Evolutionary conservation across 2,329 filamentous ascomycete genomes (phyloP).

Genomic region (Ophiostoma quercus): DNA sequence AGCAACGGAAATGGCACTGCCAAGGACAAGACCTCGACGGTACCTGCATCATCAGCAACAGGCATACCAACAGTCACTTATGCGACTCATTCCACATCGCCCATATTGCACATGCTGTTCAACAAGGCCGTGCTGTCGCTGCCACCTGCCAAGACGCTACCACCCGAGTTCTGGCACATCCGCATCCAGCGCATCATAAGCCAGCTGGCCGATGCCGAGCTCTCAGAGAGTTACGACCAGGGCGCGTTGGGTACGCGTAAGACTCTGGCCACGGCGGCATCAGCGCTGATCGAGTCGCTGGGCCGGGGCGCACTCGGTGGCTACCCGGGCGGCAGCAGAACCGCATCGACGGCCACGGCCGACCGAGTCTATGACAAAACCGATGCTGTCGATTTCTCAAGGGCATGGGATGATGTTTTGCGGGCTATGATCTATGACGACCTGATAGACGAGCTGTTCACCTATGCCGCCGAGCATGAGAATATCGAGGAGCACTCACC

Average conservation of each 20-base stretch:
- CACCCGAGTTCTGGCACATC: conserved; percentile 60
- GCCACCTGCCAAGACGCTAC: conserved; percentile 60
- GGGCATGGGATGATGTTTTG: conserved; percentile 62
- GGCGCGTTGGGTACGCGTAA: conserved; percentile 68
- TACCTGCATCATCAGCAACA: background rate
- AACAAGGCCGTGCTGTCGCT: conserved; percentile 59
- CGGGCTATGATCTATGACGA: conserved; percentile 63
- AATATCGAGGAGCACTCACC: conserved; percentile 60
- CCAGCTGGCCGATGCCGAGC: conserved; percentile 59
- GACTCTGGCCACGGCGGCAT: conserved; percentile 66
- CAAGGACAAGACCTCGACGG: background rate
- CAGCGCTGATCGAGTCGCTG: conserved; percentile 63
- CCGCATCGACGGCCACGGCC: background rate
- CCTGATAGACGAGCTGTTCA: conserved; percentile 60
- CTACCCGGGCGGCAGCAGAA: conserved; percentile 33
- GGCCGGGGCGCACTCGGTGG: conserved; percentile 63
- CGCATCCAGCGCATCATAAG: conserved; percentile 55
- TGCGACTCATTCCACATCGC: conserved; percentile 46
- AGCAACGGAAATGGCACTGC: conserved; percentile 8
- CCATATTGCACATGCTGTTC: conserved; percentile 64
- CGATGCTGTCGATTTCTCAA: conserved; percentile 55
- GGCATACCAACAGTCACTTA: conserved; percentile 21
- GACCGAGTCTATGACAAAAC: conserved; percentile 49
- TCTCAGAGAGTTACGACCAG: conserved; percentile 80
- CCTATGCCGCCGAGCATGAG: conserved; percentile 54